These are phyloP conservation scores for Hortaea werneckii DNA, from an alignment of 2,329 filamentous ascomycete species.

Conservation along the genomic window DNA sequence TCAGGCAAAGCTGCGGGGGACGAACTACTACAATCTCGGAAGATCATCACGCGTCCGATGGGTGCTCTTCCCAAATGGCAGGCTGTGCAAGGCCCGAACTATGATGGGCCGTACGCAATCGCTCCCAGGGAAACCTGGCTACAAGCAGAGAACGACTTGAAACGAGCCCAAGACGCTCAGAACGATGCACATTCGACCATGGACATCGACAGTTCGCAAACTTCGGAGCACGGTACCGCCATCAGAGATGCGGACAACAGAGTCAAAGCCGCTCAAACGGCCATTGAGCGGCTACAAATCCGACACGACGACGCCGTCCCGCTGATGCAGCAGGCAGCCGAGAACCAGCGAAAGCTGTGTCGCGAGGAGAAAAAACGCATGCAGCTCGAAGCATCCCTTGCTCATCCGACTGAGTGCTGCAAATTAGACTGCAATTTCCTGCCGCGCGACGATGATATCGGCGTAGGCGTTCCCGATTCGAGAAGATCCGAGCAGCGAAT, in stretches of 20 bases:
- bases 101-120: conserved; percentile 28
- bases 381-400: not conserved
- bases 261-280: conserved; percentile 4
- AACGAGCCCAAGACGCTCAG: conserved; percentile 10
- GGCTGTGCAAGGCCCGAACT: conserved; percentile 35
- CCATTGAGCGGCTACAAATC: conserved; percentile 1
- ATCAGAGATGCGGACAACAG: conserved; percentile 1
- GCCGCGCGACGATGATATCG: conserved; percentile 26
- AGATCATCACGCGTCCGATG: conserved; percentile 29
- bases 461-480: conserved; percentile 27
- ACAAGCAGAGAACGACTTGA: conserved; percentile 19
- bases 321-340: conserved; percentile 16
- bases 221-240: not conserved
- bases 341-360: conserved; percentile 25
- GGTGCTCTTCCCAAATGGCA: conserved; percentile 35
- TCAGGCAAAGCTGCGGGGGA: conserved; percentile 11
- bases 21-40: conserved; percentile 21
- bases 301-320: not conserved
- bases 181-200: conserved; percentile 1
- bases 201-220: not conserved
- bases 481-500: conserved; percentile 32
- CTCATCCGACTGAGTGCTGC: conserved; percentile 13
- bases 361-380: conserved; percentile 17
- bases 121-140: conserved; percentile 12
- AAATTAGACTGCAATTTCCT: conserved; percentile 21